Conservation (phyloP, 805 yeast species). For the Metschnikowia reukaufii region DNA sequence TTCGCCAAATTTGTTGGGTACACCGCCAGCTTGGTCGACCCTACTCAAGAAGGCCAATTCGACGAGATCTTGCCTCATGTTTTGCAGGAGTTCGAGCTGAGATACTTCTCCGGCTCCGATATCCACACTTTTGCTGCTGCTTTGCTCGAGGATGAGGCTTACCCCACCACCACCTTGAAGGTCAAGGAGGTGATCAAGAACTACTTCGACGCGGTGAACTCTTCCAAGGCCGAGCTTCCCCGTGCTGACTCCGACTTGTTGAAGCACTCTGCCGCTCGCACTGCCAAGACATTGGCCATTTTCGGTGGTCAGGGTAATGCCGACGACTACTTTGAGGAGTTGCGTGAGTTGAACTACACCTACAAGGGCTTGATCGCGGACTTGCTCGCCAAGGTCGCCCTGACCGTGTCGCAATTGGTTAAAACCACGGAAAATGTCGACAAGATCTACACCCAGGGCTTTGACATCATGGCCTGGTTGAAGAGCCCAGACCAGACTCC, state of each 20-base stretch:
- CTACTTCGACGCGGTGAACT: slow-evolving; percentile 54
- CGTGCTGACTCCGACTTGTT: slow-evolving; percentile 49
- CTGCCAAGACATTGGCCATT: slow-evolving; percentile 73
- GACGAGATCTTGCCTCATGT: slow-evolving; percentile 69
- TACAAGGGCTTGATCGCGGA: slow-evolving; percentile 76
- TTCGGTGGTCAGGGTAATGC: slow-evolving; percentile 99
- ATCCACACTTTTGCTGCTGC: slow-evolving; percentile 86
- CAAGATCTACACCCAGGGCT: slow-evolving; percentile 90
- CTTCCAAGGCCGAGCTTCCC: slow-evolving; percentile 27
- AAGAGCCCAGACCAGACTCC: slow-evolving; percentile 84
- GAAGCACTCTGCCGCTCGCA: slow-evolving; percentile 54
- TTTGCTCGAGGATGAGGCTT: slow-evolving; percentile 53
- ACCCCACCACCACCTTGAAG: slow-evolving; percentile 68
- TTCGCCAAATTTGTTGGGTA: slow-evolving; percentile 82
- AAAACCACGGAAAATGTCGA: slow-evolving; percentile 73
- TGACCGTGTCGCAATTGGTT: slow-evolving; percentile 64
- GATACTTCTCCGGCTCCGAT: slow-evolving; percentile 63
- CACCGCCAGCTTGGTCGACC: slow-evolving; percentile 50
- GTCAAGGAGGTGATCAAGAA: slow-evolving; percentile 73
- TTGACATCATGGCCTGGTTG: slow-evolving; percentile 87
- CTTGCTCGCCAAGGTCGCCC: slow-evolving; percentile 68
- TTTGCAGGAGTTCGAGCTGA: slow-evolving; percentile 79
- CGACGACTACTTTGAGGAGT: slow-evolving; percentile 95
- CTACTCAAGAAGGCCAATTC: slow-evolving; percentile 54
- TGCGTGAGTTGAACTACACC: slow-evolving; percentile 76